A percentile compares a stretch with the other conserved stretches of the same genome.
Conservation (phyloP, 805 yeast species). For the Blastobotrys americana region DNA sequence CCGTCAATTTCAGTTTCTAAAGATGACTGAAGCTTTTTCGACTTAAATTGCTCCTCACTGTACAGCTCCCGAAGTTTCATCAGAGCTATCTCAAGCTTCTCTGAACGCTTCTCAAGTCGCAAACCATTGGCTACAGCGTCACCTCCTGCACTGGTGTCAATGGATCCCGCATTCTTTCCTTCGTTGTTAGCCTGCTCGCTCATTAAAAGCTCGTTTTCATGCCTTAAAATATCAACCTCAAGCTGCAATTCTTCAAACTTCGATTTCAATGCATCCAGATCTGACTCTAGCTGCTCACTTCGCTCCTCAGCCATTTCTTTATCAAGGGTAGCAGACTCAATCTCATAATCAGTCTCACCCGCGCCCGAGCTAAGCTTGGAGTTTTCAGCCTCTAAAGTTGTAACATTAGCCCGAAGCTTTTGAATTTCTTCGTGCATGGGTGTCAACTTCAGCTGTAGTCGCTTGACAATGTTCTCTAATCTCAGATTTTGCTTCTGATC, state of each 20-base stretch:
- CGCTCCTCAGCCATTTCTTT: slow-evolving; percentile 33
- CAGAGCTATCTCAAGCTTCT: slow-evolving; percentile 40
- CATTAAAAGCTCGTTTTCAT: slow-evolving; percentile 18
- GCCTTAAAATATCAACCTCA: slow-evolving; percentile 25
- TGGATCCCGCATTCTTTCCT: background rate
- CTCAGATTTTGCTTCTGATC: slow-evolving; percentile 21
- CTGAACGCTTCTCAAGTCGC: slow-evolving; percentile 29
- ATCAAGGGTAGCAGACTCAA: slow-evolving; percentile 31
- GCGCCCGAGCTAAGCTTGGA: slow-evolving; percentile 13
- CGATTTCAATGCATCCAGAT: slow-evolving; percentile 18
- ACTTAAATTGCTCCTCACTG: background rate
- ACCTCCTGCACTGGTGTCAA: background rate
- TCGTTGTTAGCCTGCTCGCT: slow-evolving; percentile 1
- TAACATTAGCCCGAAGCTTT: slow-evolving; percentile 16
- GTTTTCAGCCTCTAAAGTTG: slow-evolving; percentile 18
- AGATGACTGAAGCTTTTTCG: slow-evolving; percentile 18
- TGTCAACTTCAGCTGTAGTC: slow-evolving; percentile 26
- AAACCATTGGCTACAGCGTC: slow-evolving; percentile 1
- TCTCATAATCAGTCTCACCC: slow-evolving; percentile 22
- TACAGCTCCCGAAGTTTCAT: slow-evolving; percentile 29
- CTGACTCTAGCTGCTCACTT: slow-evolving; percentile 21
- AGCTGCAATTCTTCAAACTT: slow-evolving; percentile 20
- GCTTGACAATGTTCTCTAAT: slow-evolving; percentile 24
- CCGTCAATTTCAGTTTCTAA: slow-evolving; percentile 13
- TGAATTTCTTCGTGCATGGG: slow-evolving; percentile 28